Conservation (phyloP, 1,139 yeast genomes). For the Arxiozyma telluris region DNA sequence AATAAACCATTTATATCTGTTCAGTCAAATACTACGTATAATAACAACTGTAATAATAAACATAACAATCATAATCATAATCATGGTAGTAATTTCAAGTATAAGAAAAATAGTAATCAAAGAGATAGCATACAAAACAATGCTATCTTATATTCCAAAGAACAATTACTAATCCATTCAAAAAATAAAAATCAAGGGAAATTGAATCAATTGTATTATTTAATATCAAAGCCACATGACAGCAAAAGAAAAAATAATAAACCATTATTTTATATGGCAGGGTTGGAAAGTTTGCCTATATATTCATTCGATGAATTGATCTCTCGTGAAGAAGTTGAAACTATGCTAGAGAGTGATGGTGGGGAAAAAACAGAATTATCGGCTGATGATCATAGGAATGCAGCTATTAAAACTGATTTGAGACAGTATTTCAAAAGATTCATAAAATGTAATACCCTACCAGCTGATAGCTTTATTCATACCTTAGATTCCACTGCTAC, state of each 20-base stretch:
- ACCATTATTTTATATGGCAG: constrained; percentile 2
- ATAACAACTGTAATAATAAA: background rate
- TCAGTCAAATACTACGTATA: background rate
- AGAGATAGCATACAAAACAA: background rate
- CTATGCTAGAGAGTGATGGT: too few relatives aligned
- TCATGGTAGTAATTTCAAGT: background rate
- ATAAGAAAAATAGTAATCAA: background rate
- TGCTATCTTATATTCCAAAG: background rate
- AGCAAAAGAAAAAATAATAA: background rate
- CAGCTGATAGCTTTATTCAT: background rate
- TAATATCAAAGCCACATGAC: background rate
- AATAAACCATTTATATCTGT: constrained; percentile 1
- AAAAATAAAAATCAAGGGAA: background rate
- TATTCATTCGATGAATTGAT: constrained; percentile 1
- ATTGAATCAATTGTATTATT: background rate
- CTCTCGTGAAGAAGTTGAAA: background rate
- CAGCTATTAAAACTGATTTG: background rate
- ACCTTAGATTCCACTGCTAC: background rate
- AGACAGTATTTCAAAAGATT: background rate
- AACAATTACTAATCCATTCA: background rate
- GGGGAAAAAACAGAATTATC: background rate
- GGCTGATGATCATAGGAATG: background rate
- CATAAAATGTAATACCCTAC: background rate
- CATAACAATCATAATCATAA: background rate
- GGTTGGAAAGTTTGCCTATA: constrained; percentile 1